These are phyloP conservation scores for Populus davidiana DNA, from an alignment of 345 rosid species.

Conservation along the genomic window DNA sequence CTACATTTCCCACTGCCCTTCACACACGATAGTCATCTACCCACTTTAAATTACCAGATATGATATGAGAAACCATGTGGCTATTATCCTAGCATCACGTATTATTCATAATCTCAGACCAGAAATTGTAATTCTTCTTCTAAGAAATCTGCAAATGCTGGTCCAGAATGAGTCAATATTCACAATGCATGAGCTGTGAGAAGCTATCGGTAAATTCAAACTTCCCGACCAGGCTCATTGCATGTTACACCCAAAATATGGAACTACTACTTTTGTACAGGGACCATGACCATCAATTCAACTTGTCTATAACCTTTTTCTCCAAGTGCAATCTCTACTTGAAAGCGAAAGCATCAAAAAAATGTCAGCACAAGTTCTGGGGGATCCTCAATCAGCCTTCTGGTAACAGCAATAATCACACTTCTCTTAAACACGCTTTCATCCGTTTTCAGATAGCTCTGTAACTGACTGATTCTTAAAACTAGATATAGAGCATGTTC, in stretches of 20 bases:
- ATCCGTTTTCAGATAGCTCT: not conserved
- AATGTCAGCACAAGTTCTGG: not conserved
- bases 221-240: not conserved
- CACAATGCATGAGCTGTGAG: not conserved
- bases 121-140: not conserved
- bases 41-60: slow-evolving; percentile 1
- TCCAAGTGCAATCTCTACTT: not conserved
- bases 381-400: slow-evolving; percentile 12
- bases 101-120: not conserved
- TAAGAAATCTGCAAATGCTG: not conserved
- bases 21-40: not conserved
- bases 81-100: not conserved
- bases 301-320: not conserved
- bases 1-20: not conserved
- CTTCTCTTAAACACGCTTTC: not conserved
- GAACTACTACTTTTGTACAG: not conserved
- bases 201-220: not conserved
- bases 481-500: slow-evolving; percentile 7
- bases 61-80: not conserved
- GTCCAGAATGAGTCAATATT: not conserved
- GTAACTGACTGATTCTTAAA: not conserved
- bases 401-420: not conserved
- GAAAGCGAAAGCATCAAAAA: slow-evolving; percentile 2
- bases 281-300: not conserved
- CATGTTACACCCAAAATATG: not conserved